Base-by-base conservation (phyloP, 768 basidiomycete genomes). In the Cystobasidium ongulense region DNA sequence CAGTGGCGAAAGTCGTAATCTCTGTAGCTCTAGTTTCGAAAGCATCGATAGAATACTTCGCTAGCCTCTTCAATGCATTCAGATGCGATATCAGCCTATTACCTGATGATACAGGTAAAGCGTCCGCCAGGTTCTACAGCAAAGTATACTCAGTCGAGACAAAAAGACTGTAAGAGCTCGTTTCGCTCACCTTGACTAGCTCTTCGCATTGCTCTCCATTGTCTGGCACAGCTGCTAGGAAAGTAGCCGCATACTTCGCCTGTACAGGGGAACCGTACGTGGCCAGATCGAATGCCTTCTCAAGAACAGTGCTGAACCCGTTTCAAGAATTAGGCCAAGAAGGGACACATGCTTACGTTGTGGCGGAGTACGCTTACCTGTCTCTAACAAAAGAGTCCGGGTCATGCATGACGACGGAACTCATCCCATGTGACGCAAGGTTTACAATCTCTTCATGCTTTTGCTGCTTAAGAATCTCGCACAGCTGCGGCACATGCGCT, bases 11-110 rank as follows among this genome's bases (percentile, higher is more conserved):
- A 0, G 82, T 80, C 81, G 89, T 88, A 62, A 97, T 85, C 17
- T 85, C 83, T 33, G 90, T 89, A 79, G 90, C 90, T 80, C 85
- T 86, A 41, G 84, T 82, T 80, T 97, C 92, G 74, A 97, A 92
- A 1, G 87, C 86, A 18, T 86, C 85, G 0, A 88, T 87, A 0
- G 86, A 85, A 39, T 86, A 85, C 11, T 85, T 84, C 0, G 90
- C 88, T 31, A 96, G 81, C 78, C 96, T 89, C 0, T 85, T 85
- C 7, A 98, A 84, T 0, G 88, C 89, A 1, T 88, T 85, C 0
- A 90, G 82, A 74, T 88, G 86, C 0, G 90, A 85, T 0, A 88
- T 86, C 0, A 91, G 83, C 13, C 80, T 78, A 25, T 87, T 85
- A 0, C 85, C 85, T 0, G 83, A 78, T 0, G 82, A 84, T 0